These are phyloP conservation scores for Penicillium crystallinum DNA, from an alignment of 495 filamentous ascomycete genomes.

Conservation along the genomic window DNA sequence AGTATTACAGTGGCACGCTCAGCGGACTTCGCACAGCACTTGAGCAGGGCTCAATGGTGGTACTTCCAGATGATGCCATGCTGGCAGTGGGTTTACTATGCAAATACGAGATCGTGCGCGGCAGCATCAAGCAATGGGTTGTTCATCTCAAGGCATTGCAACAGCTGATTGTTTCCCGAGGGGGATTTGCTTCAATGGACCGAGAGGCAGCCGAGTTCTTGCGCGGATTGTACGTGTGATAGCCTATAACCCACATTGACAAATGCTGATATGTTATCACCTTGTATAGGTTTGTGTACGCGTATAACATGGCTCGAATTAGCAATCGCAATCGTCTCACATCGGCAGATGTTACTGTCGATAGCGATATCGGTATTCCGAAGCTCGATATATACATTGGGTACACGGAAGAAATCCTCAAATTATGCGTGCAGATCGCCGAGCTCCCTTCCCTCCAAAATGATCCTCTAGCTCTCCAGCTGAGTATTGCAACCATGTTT, in stretches of 20 bases:
- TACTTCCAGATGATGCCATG: conserved; percentile 33
- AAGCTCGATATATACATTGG: conserved; percentile 43
- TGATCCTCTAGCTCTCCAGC: conserved; percentile 22
- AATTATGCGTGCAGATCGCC: conserved; percentile 35
- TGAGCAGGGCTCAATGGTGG: conserved; percentile 12
- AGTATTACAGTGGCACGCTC: conserved; percentile 37
- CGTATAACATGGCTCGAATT: conserved; percentile 37
- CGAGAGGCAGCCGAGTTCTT: conserved; percentile 35
- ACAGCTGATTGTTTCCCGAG: conserved; percentile 34
- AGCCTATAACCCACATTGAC: not conserved
- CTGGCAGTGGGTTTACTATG: conserved; percentile 39
- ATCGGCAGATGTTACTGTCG: conserved; percentile 7
- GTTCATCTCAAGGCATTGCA: conserved; percentile 40
- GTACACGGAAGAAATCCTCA: conserved; percentile 41
- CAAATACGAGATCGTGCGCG: conserved; percentile 43
- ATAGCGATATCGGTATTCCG: conserved; percentile 23
- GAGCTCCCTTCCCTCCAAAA: conserved; percentile 27
- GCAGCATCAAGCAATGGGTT: conserved; percentile 41
- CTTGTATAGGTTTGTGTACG: conserved; percentile 31
- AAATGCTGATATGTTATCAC: not conserved
- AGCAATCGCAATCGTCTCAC: conserved; percentile 31
- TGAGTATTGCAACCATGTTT: conserved; percentile 34
- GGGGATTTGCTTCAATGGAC: conserved; percentile 32
- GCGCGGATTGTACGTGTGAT: conserved; percentile 32
- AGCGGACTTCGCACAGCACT: conserved; percentile 31